Base-by-base conservation (phyloP, 192 early-diverging fungal genomes). In the Pilobolus umbonatus region DNA sequence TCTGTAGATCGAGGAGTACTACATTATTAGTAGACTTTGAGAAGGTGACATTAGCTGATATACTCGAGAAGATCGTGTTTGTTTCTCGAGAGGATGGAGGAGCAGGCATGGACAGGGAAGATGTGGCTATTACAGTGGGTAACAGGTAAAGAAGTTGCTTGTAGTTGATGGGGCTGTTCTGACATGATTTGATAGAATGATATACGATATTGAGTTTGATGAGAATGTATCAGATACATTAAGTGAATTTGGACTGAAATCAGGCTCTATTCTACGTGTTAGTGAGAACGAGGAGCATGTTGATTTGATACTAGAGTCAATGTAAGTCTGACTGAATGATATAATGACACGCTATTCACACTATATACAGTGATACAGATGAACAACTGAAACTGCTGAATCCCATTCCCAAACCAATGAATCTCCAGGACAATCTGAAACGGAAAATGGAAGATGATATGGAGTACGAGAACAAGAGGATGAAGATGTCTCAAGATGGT, bases 131-230 rank as follows among this genome's bases (percentile, higher is more conserved):
- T 14, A 76, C 82, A 46, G 83, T 90, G 55, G 82, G 84, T 45
- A 75, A 80, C 56, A 84, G 85, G 74, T 84, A 62, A 54, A 49
- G 31, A 42, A 17, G 21, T 39, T 55, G n/a, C n/a, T 38, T n/a
- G 0, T 32, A 12, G 39, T 32, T n/a, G 30, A 9, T 32, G 19
- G 8, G n/a, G 19, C 10, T 44, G 24, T 14, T 10, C 14, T 43
- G 15, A 21, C 25, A 29, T n/a, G 3, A 40, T 43, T 8, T 7
- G 36, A 38, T 63, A 88, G 85, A 57, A 75, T 94, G 17, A 62
- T 97, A 44, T 94, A 94, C 58, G 94, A 98, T 65, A 72, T 84
- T 9, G 96, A 98, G 28, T 91, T 88, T 59, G 89, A 93, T 26
- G 94, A 96, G 48, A 93, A 93, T 57, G 57, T 78, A 10, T 67